Percentiles rank a stretch among this genome's conserved stretches.
These are phyloP conservation scores for Hevea brasiliensis DNA, from an alignment of 345 rosid genomes.

Conservation along the genomic window DNA sequence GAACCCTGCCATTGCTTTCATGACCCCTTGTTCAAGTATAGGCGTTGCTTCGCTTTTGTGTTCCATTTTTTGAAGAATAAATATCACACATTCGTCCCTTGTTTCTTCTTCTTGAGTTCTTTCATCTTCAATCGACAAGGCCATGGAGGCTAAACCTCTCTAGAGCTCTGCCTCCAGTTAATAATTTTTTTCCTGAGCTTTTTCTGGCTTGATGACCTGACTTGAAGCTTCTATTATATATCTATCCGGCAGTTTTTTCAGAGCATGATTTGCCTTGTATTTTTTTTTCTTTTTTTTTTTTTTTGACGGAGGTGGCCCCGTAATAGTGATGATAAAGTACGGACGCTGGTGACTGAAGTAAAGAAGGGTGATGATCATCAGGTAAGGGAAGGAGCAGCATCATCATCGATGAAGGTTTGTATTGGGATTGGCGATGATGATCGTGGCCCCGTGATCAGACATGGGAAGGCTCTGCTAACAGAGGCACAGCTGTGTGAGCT, in stretches of 20 bases:
- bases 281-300: neutral
- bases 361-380: neutral
- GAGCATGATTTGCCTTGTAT: neutral
- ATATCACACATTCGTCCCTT: neutral
- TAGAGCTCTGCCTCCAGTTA: neutral
- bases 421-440: conserved; percentile 26
- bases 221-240: neutral
- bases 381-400: conserved; percentile 8
- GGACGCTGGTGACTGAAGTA: conserved; percentile 18
- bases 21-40: neutral
- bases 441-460: neutral
- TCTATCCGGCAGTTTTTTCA: too few species aligned
- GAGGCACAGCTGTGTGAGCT: conserved; percentile 52
- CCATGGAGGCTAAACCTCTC: conserved; percentile 22
- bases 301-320: conserved; percentile 4
- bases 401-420: conserved; percentile 27
- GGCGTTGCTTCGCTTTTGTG: neutral
- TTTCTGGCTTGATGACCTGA: neutral
- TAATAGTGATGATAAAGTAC: conserved; percentile 5
- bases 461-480: conserved; percentile 35
- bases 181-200: too few species aligned
- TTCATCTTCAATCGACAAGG: neutral
- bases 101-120: neutral
- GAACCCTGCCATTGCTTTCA: conserved; percentile 36
- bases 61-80: neutral